Evolutionary conservation across 2,329 filamentous ascomycete genomes (phyloP), one percentile per base, ranked within the genome.

Genomic region (Colletotrichum echinochloae): DNA sequence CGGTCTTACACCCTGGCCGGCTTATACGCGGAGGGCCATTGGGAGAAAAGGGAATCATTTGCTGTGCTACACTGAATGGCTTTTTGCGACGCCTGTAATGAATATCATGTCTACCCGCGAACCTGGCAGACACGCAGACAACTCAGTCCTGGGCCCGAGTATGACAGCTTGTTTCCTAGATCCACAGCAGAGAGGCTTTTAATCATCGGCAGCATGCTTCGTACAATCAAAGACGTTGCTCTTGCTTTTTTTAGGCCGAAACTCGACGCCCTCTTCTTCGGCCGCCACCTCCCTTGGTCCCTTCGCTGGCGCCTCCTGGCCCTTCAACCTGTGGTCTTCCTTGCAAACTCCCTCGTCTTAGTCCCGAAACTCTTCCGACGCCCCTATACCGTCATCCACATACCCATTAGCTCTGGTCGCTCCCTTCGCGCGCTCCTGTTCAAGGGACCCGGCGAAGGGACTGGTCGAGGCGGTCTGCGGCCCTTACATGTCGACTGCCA

Each of bases 401-500:
- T 84, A 0, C 77, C 79, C 1, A 76, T 82, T 9, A 69, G 70
- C 7, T 60, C 72, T 0, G 73, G 68, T 2, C 73, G 74, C 8
- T 73, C 73, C n/a, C 59, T 80, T 2, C 78, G 80, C 76, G 77
- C 2, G 70, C 46, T 83, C 14, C 72, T 84, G 20, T 83, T 82
- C 74, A 75, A 78, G n/a, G 72, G 75, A 3, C 30, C 73, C 2
- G 68, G 68, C 2, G 65, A 64, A 7, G 70, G 72, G 0, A 67
- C 60, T 3, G 73, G 74, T 4, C 68, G 74, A 16, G 66, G 74
- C 30, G 62, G 55, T 1, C 41, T 49, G n/a, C 76, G 81, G 28
- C 84, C 83, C 0, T 74, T 86, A 5, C 83, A 85, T 69, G 75
- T 85, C 52, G 79, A 84, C 63, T 78, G 83, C 41, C 83, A 86